Base-by-base conservation (phyloP, 2,329 filamentous ascomycete species). In the Alternaria metachromatica region DNA sequence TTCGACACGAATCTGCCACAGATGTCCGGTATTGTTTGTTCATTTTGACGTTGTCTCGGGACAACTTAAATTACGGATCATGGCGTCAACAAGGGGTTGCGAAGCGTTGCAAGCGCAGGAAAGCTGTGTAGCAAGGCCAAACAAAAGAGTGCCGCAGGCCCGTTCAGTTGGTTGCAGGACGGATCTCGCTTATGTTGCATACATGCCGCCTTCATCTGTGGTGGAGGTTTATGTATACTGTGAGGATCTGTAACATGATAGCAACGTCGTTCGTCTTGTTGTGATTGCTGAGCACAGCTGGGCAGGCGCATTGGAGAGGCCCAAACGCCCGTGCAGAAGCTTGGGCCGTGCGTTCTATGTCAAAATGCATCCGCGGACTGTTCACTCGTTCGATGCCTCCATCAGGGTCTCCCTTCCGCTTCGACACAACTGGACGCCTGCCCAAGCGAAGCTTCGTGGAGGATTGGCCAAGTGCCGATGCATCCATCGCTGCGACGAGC, bases 391-490 rank as follows among this genome's bases (percentile, higher is more conserved):
- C 21, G n/a, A 55, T 44, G 12, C 30, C 18, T 6, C 23, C 33
- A 55, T 41, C 33, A 21, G 23, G n/a, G 28, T 25, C 25, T 44
- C 33, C 30, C 26, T 44, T 44, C 21, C 30, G 18, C 26, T 43
- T 53, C 23, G 25, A 30, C 46, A 20, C 28, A 33, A 33, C 18
- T 10, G 5, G 56, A 25, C 30, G 26, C 26, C 4, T 50, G 30
- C 20, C 55, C 48, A 18, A 15, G 44, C 33, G 33, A 50, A 53
- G 26, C 37, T 15, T 43, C 15, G 37, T 55, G 53, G 53, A 55
- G 33, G 10, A 55, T 30, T 25, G 46, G 46, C n/a, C n/a, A 59
- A 49, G 25, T 46, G 25, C 55, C 25, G 44, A 58, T 33, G 60
- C 26, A 54, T 58, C 33, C 28, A 44, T 44, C 30, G 37, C 49